These are phyloP conservation scores for Podaxis sp. DNA, from an alignment of 768 basidiomycete genomes.

Conservation along the genomic window DNA sequence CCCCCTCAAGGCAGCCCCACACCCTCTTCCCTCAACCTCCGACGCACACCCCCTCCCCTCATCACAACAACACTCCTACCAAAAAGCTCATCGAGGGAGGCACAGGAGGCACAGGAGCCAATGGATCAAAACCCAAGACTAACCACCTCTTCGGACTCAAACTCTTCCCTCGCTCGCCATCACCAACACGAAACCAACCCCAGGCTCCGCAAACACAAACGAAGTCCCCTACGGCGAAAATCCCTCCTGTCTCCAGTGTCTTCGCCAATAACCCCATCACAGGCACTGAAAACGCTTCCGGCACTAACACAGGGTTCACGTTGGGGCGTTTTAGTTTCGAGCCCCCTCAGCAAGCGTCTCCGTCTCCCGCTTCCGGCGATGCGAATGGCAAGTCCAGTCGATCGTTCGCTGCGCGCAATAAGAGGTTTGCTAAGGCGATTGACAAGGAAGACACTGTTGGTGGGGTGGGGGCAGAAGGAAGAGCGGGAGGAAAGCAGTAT, in stretches of 20 bases:
- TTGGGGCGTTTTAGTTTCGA: conserved; percentile 10
- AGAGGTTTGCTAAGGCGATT: conserved; percentile 9
- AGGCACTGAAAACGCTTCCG: conserved; percentile 9
- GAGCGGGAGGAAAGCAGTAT: background rate
- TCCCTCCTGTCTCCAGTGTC: background rate
- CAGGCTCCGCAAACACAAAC: background rate
- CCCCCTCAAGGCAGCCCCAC: conserved; percentile 32
- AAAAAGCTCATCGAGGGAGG: conserved; percentile 16
- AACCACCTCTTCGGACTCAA: conserved; percentile 38
- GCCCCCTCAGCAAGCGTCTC: conserved; percentile 9
- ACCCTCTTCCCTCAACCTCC: conserved; percentile 14
- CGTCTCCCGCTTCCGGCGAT: conserved; percentile 5
- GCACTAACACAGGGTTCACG: conserved; percentile 7
- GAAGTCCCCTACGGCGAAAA: conserved; percentile 9
- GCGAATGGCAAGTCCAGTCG: conserved; percentile 10
- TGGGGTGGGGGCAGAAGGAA: background rate
- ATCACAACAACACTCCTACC: conserved; percentile 15
- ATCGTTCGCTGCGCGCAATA: conserved; percentile 10
- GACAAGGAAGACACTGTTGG: background rate
- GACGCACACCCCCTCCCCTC: conserved; percentile 10
- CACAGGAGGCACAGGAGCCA: background rate
- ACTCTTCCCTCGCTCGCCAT: conserved; percentile 47
- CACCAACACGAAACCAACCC: conserved; percentile 23
- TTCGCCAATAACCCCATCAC: conserved; percentile 10
- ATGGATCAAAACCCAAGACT: conserved; percentile 25